phyloP scores from a whole-genome alignment of 306 rosid genomes.

The Quercus berberidifolia region DNA sequence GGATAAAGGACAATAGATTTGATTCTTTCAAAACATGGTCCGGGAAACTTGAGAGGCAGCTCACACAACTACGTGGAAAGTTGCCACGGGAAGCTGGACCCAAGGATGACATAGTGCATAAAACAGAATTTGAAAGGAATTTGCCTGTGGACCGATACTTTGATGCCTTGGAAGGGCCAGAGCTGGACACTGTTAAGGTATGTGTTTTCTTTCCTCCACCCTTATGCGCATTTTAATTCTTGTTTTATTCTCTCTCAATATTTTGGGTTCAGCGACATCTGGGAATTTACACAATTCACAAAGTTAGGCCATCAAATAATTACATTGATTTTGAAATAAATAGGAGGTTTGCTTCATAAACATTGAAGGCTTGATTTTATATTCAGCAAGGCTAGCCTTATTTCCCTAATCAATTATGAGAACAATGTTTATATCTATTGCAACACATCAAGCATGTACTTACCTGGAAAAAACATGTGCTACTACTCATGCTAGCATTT shows the following conservation, averaged over 20 bases:
- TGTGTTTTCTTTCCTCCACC: neutral
- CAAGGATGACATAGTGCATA: slow-evolving; percentile 22
- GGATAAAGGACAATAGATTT: slow-evolving; percentile 52
- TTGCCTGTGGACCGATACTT: slow-evolving; percentile 66
- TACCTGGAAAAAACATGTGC: neutral
- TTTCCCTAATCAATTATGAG: neutral
- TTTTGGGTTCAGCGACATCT: neutral
- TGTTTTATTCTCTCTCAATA: neutral
- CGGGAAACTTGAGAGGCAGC: slow-evolving; percentile 67
- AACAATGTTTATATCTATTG: neutral
- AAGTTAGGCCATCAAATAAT: neutral
- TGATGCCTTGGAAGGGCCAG: slow-evolving; percentile 66
- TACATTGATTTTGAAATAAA: neutral
- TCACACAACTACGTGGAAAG: slow-evolving; percentile 63
- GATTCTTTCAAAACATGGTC: slow-evolving; percentile 86
- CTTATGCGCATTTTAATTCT: neutral
- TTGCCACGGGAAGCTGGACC: slow-evolving; percentile 10
- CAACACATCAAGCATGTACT: neutral
- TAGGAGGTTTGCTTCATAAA: neutral
- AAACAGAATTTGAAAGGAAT: slow-evolving; percentile 28
- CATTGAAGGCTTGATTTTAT: neutral
- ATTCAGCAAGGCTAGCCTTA: neutral
- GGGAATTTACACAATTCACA: neutral
- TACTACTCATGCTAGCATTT: neutral
- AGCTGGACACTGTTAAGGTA: slow-evolving; percentile 78